Base-by-base conservation (phyloP, 495 filamentous ascomycete genomes). In the Apiosordaria backusii region DNA sequence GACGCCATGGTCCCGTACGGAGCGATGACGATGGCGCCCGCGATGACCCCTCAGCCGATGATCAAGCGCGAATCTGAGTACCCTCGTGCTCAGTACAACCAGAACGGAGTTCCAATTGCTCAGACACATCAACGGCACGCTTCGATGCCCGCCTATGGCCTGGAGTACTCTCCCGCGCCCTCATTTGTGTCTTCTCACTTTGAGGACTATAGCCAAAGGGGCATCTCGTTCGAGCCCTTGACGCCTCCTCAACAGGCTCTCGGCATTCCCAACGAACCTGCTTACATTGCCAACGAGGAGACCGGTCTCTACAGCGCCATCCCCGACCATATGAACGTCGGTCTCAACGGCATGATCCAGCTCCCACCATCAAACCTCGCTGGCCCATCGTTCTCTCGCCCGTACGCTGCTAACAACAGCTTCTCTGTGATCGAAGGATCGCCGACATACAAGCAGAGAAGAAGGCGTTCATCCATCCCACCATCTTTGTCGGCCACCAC, bases 401-500 rank as follows among this genome's bases (percentile, higher is more conserved):
- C 86, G 50, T 97, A 89, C 71, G 86, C 86, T 18, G 76, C 84
- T 25, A 91, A 88, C 72, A 95, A 91, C 71, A 88, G 93, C 63
- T 99, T 96, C 82, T 94, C 93, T 16, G 91, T 97, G 55, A 92
- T 99, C 70, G 95, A 99, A 80, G 95, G 95, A 22, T 99, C 95
- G 5, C 95, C 95, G 24, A 97, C 94, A 13, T 99, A 99, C 81
- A 99, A 99, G 84, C 96, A 97, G 81, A 87, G 95, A 65, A 86
- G 95, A 72, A 87, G 95, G 67, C 90, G 96, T 29, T 96, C 95
- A 22, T 97, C 95, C 24, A 90, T 97, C 61, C 89, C 92, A 19
- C 91, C 92, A 15, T 86, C 86, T 50, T 83, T 90, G 60, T 83
- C 83, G 35, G 85, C 85, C 67, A 86, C 88, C 40, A 82, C 88